phyloP scores from a whole-genome alignment of 176 grass and related monocot species.

The Typha latifolia region DNA sequence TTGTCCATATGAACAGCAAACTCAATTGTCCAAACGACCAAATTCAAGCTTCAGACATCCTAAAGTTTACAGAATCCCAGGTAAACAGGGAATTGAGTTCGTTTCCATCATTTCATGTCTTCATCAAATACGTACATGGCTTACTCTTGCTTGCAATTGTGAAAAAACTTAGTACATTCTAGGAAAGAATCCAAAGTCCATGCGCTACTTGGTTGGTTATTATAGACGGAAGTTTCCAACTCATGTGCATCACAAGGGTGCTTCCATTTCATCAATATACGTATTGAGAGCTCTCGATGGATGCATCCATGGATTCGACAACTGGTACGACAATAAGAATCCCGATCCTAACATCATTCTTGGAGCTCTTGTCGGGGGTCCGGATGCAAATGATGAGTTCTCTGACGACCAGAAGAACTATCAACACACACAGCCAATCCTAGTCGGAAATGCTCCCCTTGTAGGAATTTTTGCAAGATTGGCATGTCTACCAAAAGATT shows the following conservation, averaged over 20 bases:
- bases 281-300: slow-evolving; percentile 40
- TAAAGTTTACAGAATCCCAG: slow-evolving; percentile 20
- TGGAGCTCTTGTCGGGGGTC: slow-evolving; percentile 69
- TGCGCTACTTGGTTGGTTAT: slow-evolving; percentile 89
- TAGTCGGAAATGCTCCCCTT: slow-evolving; percentile 40
- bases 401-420: slow-evolving; percentile 41
- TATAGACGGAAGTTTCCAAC: slow-evolving; percentile 46
- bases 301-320: slow-evolving; percentile 49
- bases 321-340: slow-evolving; percentile 34
- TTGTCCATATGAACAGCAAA: no score
- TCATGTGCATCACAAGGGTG: slow-evolving; percentile 49
- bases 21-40: not conserved
- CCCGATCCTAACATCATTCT: slow-evolving; percentile 54
- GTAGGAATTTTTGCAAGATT: slow-evolving; percentile 60
- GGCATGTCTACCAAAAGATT: not conserved
- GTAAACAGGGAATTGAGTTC: not conserved
- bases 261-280: slow-evolving; percentile 59
- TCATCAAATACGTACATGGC: not conserved
- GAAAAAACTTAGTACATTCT: slow-evolving; percentile 43
- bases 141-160: not conserved
- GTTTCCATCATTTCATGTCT: not conserved
- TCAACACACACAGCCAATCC: slow-evolving; percentile 53
- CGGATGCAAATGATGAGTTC: slow-evolving; percentile 39
- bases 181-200: slow-evolving; percentile 46
- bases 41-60: slow-evolving; percentile 25